Conservation (phyloP, 257 asterid species). For the Henckelia pumila region DNA sequence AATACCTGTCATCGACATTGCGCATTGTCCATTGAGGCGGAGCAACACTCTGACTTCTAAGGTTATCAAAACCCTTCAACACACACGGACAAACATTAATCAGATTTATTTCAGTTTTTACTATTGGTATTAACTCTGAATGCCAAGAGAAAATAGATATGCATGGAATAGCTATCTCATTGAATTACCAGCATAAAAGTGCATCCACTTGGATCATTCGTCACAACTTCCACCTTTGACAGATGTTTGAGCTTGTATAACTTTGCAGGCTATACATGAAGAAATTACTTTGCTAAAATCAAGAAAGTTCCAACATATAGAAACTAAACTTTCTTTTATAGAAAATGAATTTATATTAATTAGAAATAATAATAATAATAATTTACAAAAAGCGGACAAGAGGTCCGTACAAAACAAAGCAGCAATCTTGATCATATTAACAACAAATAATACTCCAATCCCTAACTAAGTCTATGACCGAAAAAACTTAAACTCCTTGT, state of each 20-base stretch:
- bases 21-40: slow-evolving; percentile 99
- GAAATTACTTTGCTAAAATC: slow-evolving; percentile 10
- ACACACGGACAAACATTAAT: slow-evolving; percentile 27
- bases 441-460: no score
- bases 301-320: slow-evolving; percentile 5
- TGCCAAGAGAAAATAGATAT: slow-evolving; percentile 8
- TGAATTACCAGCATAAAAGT: slow-evolving; percentile 83
- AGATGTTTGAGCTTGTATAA: slow-evolving; percentile 95
- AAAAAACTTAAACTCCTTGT: no score
- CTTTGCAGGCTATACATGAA: slow-evolving; percentile 67
- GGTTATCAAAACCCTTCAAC: slow-evolving; percentile 91
- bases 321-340: no score
- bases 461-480: no score
- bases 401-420: no score
- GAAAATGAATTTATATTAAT: no score
- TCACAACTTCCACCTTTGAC: slow-evolving; percentile 85
- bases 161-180: neutral
- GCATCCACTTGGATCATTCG: slow-evolving; percentile 97
- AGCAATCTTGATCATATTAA: no score
- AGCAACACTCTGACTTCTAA: slow-evolving; percentile 87
- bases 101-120: slow-evolving; percentile 17
- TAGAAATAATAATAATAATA: no score
- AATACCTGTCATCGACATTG: slow-evolving; percentile 88
- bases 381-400: no score
- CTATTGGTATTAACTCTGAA: slow-evolving; percentile 1